Evolutionary conservation across 768 basidiomycete species (phyloP), one percentile per base, ranked within the genome.

Genomic region (Pisolithus marmoratus): DNA sequence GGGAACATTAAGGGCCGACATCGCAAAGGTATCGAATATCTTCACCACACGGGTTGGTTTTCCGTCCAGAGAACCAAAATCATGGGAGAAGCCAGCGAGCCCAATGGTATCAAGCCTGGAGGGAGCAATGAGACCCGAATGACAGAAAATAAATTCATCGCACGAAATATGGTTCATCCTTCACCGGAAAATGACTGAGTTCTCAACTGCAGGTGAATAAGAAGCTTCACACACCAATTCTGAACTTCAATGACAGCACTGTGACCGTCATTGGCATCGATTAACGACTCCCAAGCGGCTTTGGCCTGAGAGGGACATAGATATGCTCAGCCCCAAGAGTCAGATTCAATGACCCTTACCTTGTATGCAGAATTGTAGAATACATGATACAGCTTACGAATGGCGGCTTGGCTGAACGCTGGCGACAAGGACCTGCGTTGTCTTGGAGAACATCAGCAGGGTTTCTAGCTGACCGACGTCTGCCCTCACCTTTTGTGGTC

Each of bases 21-120:
- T 31, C 11, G 41, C 48, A 20, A 72, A 47, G 8, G 59, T 38
- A 5, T 69, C 66, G 44, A 72, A 63, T 0, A 59, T 50, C 6
- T 55, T 56, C 3, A 60, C 58, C 8, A 71, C 67, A 0, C 61
- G 42, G 7, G 62, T 46, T 3, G 20, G 37, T 51, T 71, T 66
- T 14, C 75, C 74, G 2, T 70, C 65, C 17, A 78, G 63, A 0
- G 73, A 60, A 8, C 69, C 68, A 52, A 78, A 78, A 54, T 76
- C 67, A 58, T 76, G 72, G 6, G 73, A 70, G 58, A 78, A 75
- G 0, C 76, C 71, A 3, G 73, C 73, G 43, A 74, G 70, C 9
- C 77, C 74, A 46, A 76, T 69, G 44, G 65, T 70, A 56, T 78
- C 77, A 3, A 78, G 63, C 2, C 74, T 75, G 46, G 2, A 11